Percentiles rank a stretch among this genome's conserved stretches.
Conservation (phyloP, 2,329 filamentous ascomycete species). For the Coleophoma crateriformis region DNA sequence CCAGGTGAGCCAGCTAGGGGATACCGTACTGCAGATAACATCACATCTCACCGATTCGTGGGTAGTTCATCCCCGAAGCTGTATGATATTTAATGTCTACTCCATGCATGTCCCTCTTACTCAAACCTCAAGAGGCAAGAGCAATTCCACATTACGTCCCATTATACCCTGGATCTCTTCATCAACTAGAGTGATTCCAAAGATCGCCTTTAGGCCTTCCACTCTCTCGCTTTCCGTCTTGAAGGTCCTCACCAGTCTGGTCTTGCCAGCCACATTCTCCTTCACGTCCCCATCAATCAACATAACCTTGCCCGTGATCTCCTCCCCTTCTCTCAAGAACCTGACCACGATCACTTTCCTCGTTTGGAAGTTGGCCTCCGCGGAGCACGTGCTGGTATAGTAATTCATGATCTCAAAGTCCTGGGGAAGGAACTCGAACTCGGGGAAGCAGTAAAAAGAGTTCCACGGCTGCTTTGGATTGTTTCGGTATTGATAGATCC, state of each 20-base stretch:
- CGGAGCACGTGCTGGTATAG: conserved; percentile 47
- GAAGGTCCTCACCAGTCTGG: conserved; percentile 39
- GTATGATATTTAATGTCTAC: too few species aligned
- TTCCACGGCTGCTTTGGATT: conserved; percentile 45
- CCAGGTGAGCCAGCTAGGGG: too few species aligned
- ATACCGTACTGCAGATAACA: neutral
- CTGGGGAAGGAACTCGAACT: conserved; percentile 54
- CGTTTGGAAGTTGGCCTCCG: conserved; percentile 54
- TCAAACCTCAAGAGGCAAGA: neutral
- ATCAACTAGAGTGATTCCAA: conserved; percentile 43
- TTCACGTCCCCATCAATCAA: conserved; percentile 47
- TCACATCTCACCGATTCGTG: neutral
- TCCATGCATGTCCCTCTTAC: neutral
- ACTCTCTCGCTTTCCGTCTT: conserved; percentile 47
- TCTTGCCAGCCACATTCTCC: conserved; percentile 43
- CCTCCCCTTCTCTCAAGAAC: conserved; percentile 42
- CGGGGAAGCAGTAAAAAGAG: conserved; percentile 59
- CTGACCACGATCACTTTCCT: conserved; percentile 46
- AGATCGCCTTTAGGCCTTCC: conserved; percentile 39
- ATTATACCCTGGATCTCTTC: conserved; percentile 45
- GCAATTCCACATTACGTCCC: conserved; percentile 31
- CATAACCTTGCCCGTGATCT: conserved; percentile 47
- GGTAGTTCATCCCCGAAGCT: too few species aligned
- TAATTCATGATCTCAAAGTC: conserved; percentile 60
- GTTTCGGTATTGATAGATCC: conserved; percentile 59